A percentile compares a stretch with the other conserved stretches of the same genome.
Conservation (phyloP, 805 yeast species). For the Metschnikowia sp. region DNA sequence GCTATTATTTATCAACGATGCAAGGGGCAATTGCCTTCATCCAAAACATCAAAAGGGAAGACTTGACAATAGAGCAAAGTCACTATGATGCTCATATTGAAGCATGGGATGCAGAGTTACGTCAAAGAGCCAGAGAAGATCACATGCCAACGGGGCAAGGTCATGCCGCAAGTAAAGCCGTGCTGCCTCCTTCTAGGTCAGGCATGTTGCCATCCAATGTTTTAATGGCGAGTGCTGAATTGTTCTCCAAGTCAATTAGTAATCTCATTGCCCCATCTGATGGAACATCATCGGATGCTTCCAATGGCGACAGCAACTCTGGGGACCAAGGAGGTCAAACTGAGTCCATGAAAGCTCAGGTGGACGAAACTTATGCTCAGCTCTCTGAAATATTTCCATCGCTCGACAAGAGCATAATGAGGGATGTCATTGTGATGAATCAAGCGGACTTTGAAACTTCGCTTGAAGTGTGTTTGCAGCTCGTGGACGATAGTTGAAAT, state of each 20-base stretch:
- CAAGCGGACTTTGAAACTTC: constrained; percentile 67
- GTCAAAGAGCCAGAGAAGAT: constrained; percentile 9
- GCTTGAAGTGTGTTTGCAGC: constrained; percentile 56
- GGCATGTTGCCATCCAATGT: constrained; percentile 35
- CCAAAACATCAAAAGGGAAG: constrained; percentile 51
- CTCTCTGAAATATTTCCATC: constrained; percentile 72
- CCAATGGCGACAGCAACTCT: neutral
- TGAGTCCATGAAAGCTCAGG: constrained; percentile 3
- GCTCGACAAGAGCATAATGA: constrained; percentile 63
- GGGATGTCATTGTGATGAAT: constrained; percentile 66
- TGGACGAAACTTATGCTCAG: constrained; percentile 37
- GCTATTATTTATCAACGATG: constrained; percentile 86
- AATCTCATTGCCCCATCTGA: constrained; percentile 40
- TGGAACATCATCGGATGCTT: constrained; percentile 10
- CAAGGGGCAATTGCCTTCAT: constrained; percentile 86
- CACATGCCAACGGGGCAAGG: neutral
- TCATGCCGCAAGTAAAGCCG: neutral
- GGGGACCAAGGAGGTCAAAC: constrained; percentile 1
- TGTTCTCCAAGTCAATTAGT: constrained; percentile 49
- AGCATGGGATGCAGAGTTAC: constrained; percentile 42
- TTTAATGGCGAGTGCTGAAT: constrained; percentile 44
- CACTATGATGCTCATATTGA: constrained; percentile 57
- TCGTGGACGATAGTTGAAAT: constrained; percentile 19
- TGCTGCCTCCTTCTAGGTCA: constrained; percentile 3
- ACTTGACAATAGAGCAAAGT: constrained; percentile 58